These are phyloP conservation scores for Vickermania ingenoplastis DNA, from an alignment of 208 protist species.

Conservation along the genomic window DNA sequence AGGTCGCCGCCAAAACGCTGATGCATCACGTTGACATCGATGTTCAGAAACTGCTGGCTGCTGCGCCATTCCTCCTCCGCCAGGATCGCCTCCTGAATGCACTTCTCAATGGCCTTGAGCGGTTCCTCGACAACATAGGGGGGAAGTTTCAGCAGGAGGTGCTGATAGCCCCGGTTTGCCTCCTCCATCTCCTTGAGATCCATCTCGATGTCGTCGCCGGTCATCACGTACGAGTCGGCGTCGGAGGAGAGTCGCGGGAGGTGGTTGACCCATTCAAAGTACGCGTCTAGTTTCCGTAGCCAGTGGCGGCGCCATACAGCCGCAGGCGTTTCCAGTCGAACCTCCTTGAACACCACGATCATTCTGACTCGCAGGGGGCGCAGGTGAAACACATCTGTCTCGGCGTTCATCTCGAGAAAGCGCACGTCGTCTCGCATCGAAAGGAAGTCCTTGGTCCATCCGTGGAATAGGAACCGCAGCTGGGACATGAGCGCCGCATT, in stretches of 20 bases:
- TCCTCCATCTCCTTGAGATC: not conserved
- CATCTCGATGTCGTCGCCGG: slow-evolving; percentile 1
- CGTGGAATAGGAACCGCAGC: slow-evolving; percentile 51
- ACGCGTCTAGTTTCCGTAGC: slow-evolving; percentile 61
- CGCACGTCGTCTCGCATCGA: slow-evolving; percentile 62
- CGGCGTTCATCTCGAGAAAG: slow-evolving; percentile 29
- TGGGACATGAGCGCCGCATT: slow-evolving; percentile 57
- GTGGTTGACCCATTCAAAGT: slow-evolving; percentile 64
- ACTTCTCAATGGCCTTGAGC: slow-evolving; percentile 68
- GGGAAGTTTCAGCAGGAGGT: slow-evolving; percentile 42
- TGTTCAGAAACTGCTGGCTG: slow-evolving; percentile 77
- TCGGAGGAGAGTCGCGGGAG: slow-evolving; percentile 54
- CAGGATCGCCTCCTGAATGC: slow-evolving; percentile 57
- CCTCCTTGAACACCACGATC: slow-evolving; percentile 71
- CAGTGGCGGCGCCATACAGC: slow-evolving; percentile 71
- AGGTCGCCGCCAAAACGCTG: slow-evolving; percentile 72
- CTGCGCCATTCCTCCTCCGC: slow-evolving; percentile 74
- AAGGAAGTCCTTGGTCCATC: slow-evolving; percentile 78
- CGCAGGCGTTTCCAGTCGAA: slow-evolving; percentile 42
- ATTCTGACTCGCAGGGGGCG: slow-evolving; percentile 76
- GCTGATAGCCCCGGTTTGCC: slow-evolving; percentile 27
- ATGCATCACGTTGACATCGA: slow-evolving; percentile 75
- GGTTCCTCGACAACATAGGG: slow-evolving; percentile 40
- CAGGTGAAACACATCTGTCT: slow-evolving; percentile 69
- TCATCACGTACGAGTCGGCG: not conserved